Evolutionary conservation across 805 yeast genomes (phyloP), one percentile per base, ranked within the genome.

Genomic region (Nakazawaea holstii): DNA sequence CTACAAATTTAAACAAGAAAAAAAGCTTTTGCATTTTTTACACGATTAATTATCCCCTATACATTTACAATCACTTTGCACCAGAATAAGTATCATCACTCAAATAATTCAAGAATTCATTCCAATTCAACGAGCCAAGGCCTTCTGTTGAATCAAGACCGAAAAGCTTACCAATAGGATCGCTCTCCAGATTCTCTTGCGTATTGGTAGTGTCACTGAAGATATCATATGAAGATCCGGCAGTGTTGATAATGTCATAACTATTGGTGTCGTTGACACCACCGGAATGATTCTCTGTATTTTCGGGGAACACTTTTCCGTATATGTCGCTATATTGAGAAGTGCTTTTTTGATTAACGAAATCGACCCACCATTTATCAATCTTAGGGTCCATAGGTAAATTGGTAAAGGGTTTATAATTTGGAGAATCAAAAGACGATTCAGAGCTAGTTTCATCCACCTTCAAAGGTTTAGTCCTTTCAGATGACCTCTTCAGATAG

Each of bases 321-420:
- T 37, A 37, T 17, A 37, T 7, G 14, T 37, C 40, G 4, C 15
- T 37, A 14, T 37, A 37, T 14, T 26, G 27, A 8, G n/a, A 11
- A 9, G 40, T 10, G 13, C 20, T 17, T 13, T 32, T 41, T 6
- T 15, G 9, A 1, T n/a, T 24, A 27, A 41, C 10, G n/a, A 20
- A 33, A 9, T 37, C 30, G 24, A 24, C 24, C 48, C 48, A 44
- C 38, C 38, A 39, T 17, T 32, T 44, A n/a, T 44, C 48, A 14
- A 39, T 24, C 3, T 39, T 39, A 4, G 46, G 46, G 17, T 37
- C 43, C 32, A 39, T 31, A 9, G 35, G 14, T 7, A 39, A 14
- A 30, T 29, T 15, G 11, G 28, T 8, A 36, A 13, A 13, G 11
- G 27, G 10, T 10, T 5, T 8, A 7, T 9, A 15, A 20, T 15